Conservation (phyloP, 2,329 filamentous ascomycete genomes). For the Cryphonectria nitschkei region DNA sequence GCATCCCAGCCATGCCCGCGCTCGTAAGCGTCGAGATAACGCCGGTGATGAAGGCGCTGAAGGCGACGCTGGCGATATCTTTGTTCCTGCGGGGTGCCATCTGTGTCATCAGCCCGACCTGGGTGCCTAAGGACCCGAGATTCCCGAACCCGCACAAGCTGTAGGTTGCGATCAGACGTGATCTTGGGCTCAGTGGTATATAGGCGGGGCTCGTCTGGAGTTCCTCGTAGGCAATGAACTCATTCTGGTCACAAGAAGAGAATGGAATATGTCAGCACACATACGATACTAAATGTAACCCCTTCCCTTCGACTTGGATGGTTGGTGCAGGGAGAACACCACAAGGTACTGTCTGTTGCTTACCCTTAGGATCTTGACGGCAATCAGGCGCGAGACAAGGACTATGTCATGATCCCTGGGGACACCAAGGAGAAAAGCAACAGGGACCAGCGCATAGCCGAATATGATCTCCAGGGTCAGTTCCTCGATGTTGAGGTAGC, state of each 20-base stretch:
- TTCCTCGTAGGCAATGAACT: conserved; percentile 72
- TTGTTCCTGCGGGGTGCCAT: conserved; percentile 74
- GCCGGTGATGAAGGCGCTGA: conserved; percentile 78
- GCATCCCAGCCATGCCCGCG: conserved; percentile 76
- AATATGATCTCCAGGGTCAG: conserved; percentile 76
- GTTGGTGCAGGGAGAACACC: too few species aligned
- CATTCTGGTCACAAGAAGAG: conserved; percentile 58
- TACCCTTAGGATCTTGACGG: conserved; percentile 73
- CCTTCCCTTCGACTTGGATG: too few species aligned
- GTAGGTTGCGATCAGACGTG: conserved; percentile 82
- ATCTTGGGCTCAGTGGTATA: conserved; percentile 66
- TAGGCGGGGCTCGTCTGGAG: conserved; percentile 58
- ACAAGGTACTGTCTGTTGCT: background rate
- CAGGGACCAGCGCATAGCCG: conserved; percentile 76
- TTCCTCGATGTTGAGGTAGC: conserved; percentile 73
- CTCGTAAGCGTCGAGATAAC: conserved; percentile 79
- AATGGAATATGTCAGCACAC: background rate
- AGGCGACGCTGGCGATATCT: conserved; percentile 74
- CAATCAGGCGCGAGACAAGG: conserved; percentile 74
- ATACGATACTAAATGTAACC: too few species aligned
- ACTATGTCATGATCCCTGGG: conserved; percentile 66
- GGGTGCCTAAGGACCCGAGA: conserved; percentile 83
- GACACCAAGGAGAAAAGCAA: conserved; percentile 82
- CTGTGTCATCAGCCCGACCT: conserved; percentile 86
- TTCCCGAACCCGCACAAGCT: conserved; percentile 85